Base-by-base conservation (phyloP, 1,284 basidiomycete species). In the Porodaedalea pini region DNA sequence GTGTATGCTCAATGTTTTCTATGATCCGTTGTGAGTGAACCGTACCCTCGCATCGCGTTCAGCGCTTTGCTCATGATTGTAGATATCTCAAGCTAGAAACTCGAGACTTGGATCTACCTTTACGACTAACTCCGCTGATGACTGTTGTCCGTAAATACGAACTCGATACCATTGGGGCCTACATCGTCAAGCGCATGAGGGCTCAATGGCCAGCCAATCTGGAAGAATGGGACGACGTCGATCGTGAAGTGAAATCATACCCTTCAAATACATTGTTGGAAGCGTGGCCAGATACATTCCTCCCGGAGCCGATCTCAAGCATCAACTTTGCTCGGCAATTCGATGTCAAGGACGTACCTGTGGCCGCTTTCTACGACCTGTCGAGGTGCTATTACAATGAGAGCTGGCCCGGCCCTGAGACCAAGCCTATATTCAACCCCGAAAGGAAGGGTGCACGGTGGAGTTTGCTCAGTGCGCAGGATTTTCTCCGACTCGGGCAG, bases 221-320 rank as follows among this genome's bases (percentile, higher is more conserved):
- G 21, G 53, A 55, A 13, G 53, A 44, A 45, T 47, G 40, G 39
- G 40, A 45, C 25, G 10, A 50, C n/a, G n/a, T n/a, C n/a, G 11
- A 31, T 34, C 29, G 13, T 47, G 13, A 23, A 23, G 25, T 15
- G 41, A 44, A 17, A 4, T 19, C 17, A 44, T 2, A 44, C 21
- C 10, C 17, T 21, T 19, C 17, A 44, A 21, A 4, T 10, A 23
- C 21, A 19, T 44, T 34, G 32, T 34, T 34, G 13, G 13, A 6
- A 6, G 32, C 32, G 13, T 34, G 32, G 32, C 32, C 32, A 13
- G 13, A 13, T 34, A 6, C 32, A 6, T 13, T 34, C 32, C 32
- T 34, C n/a, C 41, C 21, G 21, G 41, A 44, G 21, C 41, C 41
- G 11, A 19, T 19, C 2, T 7, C 41, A 4, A 11, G 4, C 2